Conservation (phyloP, 768 basidiomycete species). For the Podaxis sp. region DNA sequence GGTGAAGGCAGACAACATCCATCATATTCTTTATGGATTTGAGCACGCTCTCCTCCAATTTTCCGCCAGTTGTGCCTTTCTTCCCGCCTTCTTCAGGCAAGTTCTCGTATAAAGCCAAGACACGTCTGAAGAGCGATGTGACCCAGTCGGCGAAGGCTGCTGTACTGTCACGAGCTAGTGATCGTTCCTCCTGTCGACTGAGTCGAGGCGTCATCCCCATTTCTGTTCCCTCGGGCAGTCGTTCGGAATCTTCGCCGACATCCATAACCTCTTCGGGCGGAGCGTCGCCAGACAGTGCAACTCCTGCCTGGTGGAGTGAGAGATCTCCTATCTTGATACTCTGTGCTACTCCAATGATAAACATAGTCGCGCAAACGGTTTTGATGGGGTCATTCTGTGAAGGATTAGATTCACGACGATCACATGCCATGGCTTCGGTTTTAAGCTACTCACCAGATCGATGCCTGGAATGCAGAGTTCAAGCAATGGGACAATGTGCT, state of each 20-base stretch:
- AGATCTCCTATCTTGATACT: slow-evolving; percentile 79
- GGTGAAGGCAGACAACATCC: slow-evolving; percentile 79
- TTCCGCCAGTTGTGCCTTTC: slow-evolving; percentile 83
- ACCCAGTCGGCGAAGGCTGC: slow-evolving; percentile 85
- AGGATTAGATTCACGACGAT: neutral
- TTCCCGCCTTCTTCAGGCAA: slow-evolving; percentile 93
- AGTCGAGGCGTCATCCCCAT: slow-evolving; percentile 39
- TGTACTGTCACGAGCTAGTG: slow-evolving; percentile 75
- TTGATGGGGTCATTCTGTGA: slow-evolving; percentile 76
- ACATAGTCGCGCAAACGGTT: slow-evolving; percentile 77
- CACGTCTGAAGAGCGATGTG: slow-evolving; percentile 70
- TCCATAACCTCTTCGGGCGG: slow-evolving; percentile 57
- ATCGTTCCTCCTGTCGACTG: slow-evolving; percentile 66
- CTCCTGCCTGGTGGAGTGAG: slow-evolving; percentile 57
- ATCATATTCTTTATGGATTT: slow-evolving; percentile 79
- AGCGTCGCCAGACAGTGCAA: slow-evolving; percentile 52
- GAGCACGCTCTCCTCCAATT: slow-evolving; percentile 73
- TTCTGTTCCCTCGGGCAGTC: slow-evolving; percentile 55
- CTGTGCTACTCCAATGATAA: slow-evolving; percentile 72
- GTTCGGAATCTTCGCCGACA: slow-evolving; percentile 43
- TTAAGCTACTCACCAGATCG: slow-evolving; percentile 60
- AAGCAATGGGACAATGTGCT: slow-evolving; percentile 83
- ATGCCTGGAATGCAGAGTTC: slow-evolving; percentile 91
- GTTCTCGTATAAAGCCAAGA: slow-evolving; percentile 85
- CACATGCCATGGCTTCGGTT: neutral